phyloP scores from a whole-genome alignment of 257 asterid genomes.

The Ballota nigra region DNA sequence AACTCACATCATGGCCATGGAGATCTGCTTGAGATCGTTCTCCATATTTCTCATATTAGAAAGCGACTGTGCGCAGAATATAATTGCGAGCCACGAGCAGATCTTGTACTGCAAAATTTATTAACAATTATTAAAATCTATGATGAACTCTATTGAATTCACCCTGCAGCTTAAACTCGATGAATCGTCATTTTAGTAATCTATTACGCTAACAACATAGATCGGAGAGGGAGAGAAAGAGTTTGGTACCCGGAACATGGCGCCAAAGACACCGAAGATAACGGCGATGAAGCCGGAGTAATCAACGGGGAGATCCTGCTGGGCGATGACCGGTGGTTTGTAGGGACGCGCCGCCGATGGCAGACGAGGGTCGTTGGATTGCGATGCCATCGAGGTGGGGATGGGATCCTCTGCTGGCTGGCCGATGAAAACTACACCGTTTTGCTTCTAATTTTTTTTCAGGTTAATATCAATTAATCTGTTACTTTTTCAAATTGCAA shows the following conservation, averaged over 20 bases:
- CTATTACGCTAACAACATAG: not conserved
- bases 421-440: too few species aligned
- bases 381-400: slow-evolving; percentile 59
- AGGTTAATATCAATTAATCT: too few species aligned
- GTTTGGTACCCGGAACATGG: slow-evolving; percentile 34
- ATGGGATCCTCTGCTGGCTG: too few species aligned
- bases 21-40: slow-evolving; percentile 93
- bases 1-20: slow-evolving; percentile 99
- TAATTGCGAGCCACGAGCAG: slow-evolving; percentile 92
- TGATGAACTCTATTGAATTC: slow-evolving; percentile 3
- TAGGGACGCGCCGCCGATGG: slow-evolving; percentile 62
- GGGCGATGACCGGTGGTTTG: slow-evolving; percentile 40
- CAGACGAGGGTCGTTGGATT: slow-evolving; percentile 56
- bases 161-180: not conserved
- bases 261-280: slow-evolving; percentile 78
- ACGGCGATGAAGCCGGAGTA: slow-evolving; percentile 88
- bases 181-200: not conserved
- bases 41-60: slow-evolving; percentile 92
- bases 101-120: slow-evolving; percentile 62
- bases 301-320: slow-evolving; percentile 74
- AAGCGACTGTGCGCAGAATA: slow-evolving; percentile 84
- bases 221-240: slow-evolving; percentile 18
- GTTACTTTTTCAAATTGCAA: too few species aligned
- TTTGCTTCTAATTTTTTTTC: too few species aligned
- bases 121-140: slow-evolving; percentile 8